Conservation (phyloP, 345 rosid species). For the Populus davidiana region DNA sequence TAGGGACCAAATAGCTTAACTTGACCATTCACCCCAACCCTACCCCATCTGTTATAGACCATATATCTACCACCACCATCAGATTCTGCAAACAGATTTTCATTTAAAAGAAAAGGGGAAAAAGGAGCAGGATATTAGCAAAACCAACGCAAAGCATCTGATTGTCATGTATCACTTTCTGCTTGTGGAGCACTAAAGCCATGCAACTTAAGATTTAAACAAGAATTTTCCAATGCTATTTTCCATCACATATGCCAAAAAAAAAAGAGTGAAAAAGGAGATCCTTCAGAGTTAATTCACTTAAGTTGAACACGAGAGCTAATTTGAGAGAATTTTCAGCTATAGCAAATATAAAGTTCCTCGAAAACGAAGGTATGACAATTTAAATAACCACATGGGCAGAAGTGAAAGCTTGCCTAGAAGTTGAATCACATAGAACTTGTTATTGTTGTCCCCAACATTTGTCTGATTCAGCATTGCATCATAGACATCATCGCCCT, state of each 20-base stretch:
- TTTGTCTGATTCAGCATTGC: conserved; percentile 86
- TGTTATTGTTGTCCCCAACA: conserved; percentile 71
- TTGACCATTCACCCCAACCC: conserved; percentile 89
- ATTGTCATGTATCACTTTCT: neutral
- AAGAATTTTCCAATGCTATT: neutral
- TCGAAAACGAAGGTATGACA: neutral
- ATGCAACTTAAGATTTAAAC: neutral
- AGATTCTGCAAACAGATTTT: conserved; percentile 53
- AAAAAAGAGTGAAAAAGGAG: neutral
- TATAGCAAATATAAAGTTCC: neutral
- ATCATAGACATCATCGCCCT: conserved; percentile 78
- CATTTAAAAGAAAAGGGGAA: neutral
- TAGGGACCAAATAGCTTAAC: conserved; percentile 67
- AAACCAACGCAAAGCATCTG: neutral
- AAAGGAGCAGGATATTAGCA: neutral
- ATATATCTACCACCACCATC: conserved; percentile 59
- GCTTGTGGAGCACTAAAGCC: neutral
- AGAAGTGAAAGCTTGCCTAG: conserved; percentile 47
- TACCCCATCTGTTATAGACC: conserved; percentile 82
- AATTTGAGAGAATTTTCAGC: neutral
- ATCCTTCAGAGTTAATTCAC: no score
- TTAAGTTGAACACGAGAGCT: no score
- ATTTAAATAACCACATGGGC: neutral
- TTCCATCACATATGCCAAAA: neutral
- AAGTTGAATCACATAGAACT: conserved; percentile 75